These are phyloP conservation scores for Claviceps citrina DNA, from an alignment of 2,329 filamentous ascomycete species.

Conservation along the genomic window DNA sequence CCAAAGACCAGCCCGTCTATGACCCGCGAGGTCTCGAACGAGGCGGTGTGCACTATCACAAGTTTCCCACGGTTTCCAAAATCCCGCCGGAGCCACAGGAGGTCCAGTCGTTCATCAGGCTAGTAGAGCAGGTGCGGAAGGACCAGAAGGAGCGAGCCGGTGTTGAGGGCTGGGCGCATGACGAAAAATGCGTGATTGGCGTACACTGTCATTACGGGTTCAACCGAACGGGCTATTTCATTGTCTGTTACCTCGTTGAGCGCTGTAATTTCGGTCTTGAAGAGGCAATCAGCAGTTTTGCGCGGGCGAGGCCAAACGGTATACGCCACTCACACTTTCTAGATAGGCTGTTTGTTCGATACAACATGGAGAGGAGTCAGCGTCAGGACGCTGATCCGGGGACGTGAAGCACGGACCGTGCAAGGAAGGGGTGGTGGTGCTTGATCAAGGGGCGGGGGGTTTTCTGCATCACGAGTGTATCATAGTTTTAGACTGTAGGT, in stretches of 20 bases:
- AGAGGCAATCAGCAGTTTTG: conserved; percentile 68
- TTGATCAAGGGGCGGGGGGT: not conserved
- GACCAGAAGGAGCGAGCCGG: conserved; percentile 27
- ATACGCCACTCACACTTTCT: conserved; percentile 84
- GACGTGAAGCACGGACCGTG: conserved; percentile 47
- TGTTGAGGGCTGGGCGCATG: conserved; percentile 26
- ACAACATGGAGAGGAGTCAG: conserved; percentile 25
- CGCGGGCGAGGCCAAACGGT: conserved; percentile 55
- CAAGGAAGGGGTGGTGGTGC: too few relatives aligned
- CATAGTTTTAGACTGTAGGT: too few relatives aligned
- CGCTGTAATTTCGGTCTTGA: conserved; percentile 54
- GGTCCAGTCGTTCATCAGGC: conserved; percentile 35
- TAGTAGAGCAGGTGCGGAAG: conserved; percentile 44
- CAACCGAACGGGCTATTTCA: conserved; percentile 83
- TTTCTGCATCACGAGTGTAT: not conserved
- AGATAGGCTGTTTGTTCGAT: conserved; percentile 68
- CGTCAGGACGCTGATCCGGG: conserved; percentile 8
- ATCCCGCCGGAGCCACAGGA: conserved; percentile 53
- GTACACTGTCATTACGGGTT: conserved; percentile 96
- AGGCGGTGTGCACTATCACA: conserved; percentile 58
- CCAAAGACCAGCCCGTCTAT: conserved; percentile 80
- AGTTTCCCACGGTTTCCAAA: conserved; percentile 85
- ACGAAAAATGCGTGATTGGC: conserved; percentile 41
- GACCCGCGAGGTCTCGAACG: conserved; percentile 56
- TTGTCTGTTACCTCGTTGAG: conserved; percentile 84